Percentiles rank a stretch among this genome's conserved stretches.
phyloP scores from a whole-genome alignment of 441 rosid genomes.

The Adansonia grandidieri region DNA sequence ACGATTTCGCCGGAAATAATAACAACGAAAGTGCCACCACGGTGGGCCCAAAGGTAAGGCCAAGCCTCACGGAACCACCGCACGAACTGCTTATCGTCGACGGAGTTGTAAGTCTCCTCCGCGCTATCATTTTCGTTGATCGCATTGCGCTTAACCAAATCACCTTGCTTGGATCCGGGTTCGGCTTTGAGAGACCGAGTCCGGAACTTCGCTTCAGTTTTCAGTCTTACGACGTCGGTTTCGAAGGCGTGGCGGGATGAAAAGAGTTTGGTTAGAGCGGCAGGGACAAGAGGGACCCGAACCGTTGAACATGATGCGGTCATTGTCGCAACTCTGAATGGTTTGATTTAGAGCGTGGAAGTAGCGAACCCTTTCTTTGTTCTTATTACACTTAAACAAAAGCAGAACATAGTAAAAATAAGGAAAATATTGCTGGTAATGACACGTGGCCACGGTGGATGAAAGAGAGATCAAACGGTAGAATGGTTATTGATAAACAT shows the following conservation, averaged over 20 bases:
- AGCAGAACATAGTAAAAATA: background rate
- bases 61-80: slow-evolving; percentile 95
- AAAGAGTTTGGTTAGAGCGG: background rate
- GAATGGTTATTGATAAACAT: no score
- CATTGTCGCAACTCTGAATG: slow-evolving; percentile 23
- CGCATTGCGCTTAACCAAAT: slow-evolving; percentile 40
- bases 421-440: background rate
- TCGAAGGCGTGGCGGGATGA: slow-evolving; percentile 23
- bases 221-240: background rate
- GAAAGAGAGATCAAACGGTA: no score
- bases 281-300: slow-evolving; percentile 29
- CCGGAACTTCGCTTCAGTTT: slow-evolving; percentile 6
- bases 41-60: slow-evolving; percentile 86
- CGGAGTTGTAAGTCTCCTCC: slow-evolving; percentile 34
- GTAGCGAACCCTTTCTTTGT: background rate
- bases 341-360: background rate
- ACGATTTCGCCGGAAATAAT: slow-evolving; percentile 76
- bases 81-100: slow-evolving; percentile 69
- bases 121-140: slow-evolving; percentile 37
- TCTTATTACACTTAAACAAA: background rate
- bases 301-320: slow-evolving; percentile 32
- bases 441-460: no score
- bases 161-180: slow-evolving; percentile 4
- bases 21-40: slow-evolving; percentile 80
- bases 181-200: slow-evolving; percentile 20